Evolutionary conservation across 352 stramenopile genomes (phyloP).

Genomic region (Globisporangium paroecandrum): DNA sequence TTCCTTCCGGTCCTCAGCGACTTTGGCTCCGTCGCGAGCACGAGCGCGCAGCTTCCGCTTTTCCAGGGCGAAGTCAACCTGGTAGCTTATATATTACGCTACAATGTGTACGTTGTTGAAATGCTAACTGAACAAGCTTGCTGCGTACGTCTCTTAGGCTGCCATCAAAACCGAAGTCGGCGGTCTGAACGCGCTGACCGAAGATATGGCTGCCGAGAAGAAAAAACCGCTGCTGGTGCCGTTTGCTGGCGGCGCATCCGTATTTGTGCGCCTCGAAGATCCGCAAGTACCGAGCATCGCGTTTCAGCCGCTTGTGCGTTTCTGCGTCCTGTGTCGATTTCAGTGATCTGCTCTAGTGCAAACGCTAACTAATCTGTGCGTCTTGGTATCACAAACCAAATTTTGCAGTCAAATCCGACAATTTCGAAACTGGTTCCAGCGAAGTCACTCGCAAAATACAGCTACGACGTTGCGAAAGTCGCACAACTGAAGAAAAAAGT

Average conservation of each 20-base stretch:
- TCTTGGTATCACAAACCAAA: too few relatives aligned
- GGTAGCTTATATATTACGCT: constrained; percentile 22
- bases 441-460: constrained; percentile 38
- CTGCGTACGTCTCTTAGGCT: constrained; percentile 22
- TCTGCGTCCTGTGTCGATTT: too few relatives aligned
- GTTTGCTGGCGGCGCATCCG: constrained; percentile 41
- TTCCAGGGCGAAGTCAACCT: constrained; percentile 60
- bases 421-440: constrained; percentile 46
- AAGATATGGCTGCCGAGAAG: constrained; percentile 42
- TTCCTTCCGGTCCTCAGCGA: constrained; percentile 54
- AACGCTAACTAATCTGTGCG: too few relatives aligned
- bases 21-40: constrained; percentile 28
- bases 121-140: constrained; percentile 1
- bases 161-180: constrained; percentile 27
- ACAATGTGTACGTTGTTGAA: neutral
- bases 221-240: constrained; percentile 31
- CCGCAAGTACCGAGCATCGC: constrained; percentile 39
- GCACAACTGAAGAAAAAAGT: constrained; percentile 56
- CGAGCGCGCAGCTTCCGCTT: constrained; percentile 54
- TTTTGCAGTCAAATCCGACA: constrained; percentile 16
- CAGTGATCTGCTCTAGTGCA: too few relatives aligned
- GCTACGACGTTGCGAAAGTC: constrained; percentile 46
- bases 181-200: constrained; percentile 28
- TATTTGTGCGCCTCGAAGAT: constrained; percentile 68
- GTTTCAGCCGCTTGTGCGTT: constrained; percentile 40